Evolutionary conservation across 352 stramenopile genomes (phyloP).

Genomic region (Blastocystis hominis): DNA sequence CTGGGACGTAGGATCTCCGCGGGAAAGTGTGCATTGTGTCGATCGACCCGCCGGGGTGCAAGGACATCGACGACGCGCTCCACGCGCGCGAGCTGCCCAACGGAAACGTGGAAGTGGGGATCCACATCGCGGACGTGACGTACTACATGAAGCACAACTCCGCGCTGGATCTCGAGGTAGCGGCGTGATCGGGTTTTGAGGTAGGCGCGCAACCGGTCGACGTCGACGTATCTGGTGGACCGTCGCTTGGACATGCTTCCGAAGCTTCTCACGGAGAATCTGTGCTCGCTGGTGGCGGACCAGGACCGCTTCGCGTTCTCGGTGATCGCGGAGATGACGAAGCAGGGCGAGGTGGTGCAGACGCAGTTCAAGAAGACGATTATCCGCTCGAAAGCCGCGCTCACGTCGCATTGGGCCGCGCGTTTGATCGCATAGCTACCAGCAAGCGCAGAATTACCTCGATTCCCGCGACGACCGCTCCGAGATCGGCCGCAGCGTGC

Average conservation of each 20-base stretch:
- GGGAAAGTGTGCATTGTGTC: conserved; percentile 75
- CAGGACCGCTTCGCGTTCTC: conserved; percentile 76
- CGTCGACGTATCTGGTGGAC: conserved; percentile 95
- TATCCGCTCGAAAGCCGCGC: conserved; percentile 84
- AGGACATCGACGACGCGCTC: conserved; percentile 97
- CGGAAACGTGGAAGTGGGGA: conserved; percentile 69
- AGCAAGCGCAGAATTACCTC: conserved; percentile 87
- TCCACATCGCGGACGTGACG: conserved; percentile 95
- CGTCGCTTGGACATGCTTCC: conserved; percentile 95
- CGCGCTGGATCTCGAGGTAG: conserved; percentile 85
- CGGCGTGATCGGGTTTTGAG: conserved; percentile 62
- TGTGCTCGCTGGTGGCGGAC: conserved; percentile 83
- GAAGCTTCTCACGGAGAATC: conserved; percentile 84
- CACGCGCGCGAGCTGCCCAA: conserved; percentile 82
- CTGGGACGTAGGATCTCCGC: conserved; percentile 6
- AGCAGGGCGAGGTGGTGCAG: conserved; percentile 79
- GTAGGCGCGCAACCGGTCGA: conserved; percentile 69
- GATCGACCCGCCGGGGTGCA: conserved; percentile 78
- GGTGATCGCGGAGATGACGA: conserved; percentile 76
- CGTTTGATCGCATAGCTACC: conserved; percentile 67
- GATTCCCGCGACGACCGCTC: conserved; percentile 69
- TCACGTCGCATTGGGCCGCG: conserved; percentile 66
- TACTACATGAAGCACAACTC: conserved; percentile 87
- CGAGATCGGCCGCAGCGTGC: conserved; percentile 59
- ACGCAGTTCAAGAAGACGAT: conserved; percentile 92